Base-by-base conservation (phyloP, 2,329 filamentous ascomycete species). In the Chaetomium strumarium region DNA sequence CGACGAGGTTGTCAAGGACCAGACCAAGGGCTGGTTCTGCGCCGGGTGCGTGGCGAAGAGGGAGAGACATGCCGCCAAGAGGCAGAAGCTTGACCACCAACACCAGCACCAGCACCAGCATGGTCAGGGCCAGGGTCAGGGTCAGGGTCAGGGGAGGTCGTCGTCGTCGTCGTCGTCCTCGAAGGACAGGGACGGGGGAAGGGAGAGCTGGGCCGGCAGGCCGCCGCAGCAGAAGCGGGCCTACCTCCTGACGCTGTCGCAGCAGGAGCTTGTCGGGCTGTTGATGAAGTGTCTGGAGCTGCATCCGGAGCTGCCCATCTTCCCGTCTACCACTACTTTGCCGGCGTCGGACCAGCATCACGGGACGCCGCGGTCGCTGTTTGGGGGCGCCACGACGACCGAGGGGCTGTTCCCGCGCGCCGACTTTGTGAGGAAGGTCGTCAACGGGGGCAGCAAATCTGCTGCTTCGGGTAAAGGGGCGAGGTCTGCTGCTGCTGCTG, bases 21-120 rank as follows among this genome's bases (percentile, higher is more conserved):
- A 83, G 57, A 79, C 81, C 56, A 80, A 80, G 55, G 80, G 84
- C 58, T 93, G 88, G 88, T 80, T 83, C 63, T 93, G 88, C 63
- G 70, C 70, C 7, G 73, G 77, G 29, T 92, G 88, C 65, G 66
- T 65, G 52, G 70, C 64, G 43, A 79, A 74, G 66, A 73, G 68
- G 46, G 72, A 74, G 37, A 51, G 69, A 16, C 70, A 30, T 20
- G 19, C 14, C 5, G 31, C 66, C 8, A 67, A 68, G 62, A 70
- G 68, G 62, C 71, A 67, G 60, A 71, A 61, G 41, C 53, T 68
- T 6, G 64, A 66, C 53, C 49, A 49, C 40, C 46, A 56, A 19
- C 40, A 53, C 13, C 49, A 60, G 49, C 60, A 55, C 41, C 54
- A 51, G 44, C 48, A 58, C 31, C 46, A 50, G 17, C 45, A 24